Percentiles rank a stretch among this genome's conserved stretches.
Conservation (phyloP, 2,329 filamentous ascomycete species). For the Fusarium clavum region DNA sequence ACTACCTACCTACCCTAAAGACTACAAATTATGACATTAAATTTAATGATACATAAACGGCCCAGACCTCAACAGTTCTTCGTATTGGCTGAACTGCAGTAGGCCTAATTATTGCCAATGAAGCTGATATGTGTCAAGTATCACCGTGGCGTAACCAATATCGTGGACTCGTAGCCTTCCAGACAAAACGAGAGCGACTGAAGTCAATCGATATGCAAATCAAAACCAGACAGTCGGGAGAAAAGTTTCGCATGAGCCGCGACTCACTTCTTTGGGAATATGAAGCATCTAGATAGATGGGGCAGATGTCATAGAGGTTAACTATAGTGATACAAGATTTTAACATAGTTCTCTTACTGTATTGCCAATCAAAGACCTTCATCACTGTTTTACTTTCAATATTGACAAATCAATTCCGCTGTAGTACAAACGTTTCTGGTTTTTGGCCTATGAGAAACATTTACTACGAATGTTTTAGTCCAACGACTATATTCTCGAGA, state of each 20-base stretch:
- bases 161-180: not conserved
- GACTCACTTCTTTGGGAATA: not conserved
- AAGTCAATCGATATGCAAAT: not conserved
- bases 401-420: not conserved
- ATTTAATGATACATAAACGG: not conserved
- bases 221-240: fast-evolving
- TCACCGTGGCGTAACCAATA: not conserved
- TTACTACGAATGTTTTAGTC: not conserved
- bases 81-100: not conserved
- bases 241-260: not conserved
- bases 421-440: not conserved
- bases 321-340: not conserved
- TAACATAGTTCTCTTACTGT: not conserved
- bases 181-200: not conserved
- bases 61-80: fast-evolving
- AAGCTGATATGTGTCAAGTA: not conserved
- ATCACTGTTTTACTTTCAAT: not conserved
- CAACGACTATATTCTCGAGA: not conserved
- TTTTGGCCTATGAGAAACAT: not conserved
- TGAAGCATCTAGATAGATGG: too few species aligned
- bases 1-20: not conserved
- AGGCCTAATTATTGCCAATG: not conserved
- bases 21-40: too few species aligned
- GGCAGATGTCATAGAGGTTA: not conserved
- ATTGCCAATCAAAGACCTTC: not conserved